Evolutionary conservation across 2,329 filamentous ascomycete species (phyloP).

Genomic region (Venturia pyrina): DNA sequence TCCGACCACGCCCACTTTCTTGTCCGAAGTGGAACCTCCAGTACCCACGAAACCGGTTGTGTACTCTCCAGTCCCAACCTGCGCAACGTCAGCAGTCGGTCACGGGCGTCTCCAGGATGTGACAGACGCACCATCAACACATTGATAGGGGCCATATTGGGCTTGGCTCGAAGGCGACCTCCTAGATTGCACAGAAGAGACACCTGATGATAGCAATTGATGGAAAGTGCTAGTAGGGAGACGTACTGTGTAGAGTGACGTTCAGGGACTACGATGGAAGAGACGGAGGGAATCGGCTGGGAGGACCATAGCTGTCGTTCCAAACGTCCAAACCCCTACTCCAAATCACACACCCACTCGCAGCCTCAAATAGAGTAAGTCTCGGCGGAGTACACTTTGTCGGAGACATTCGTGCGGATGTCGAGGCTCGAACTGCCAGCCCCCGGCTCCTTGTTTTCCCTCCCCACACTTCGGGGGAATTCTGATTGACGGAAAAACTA

Average conservation of each 20-base stretch:
- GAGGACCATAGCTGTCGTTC: neutral
- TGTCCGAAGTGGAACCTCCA: conserved; percentile 77
- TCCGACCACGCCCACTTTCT: conserved; percentile 91
- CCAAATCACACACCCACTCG: neutral
- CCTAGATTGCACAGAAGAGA: neutral
- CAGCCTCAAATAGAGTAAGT: neutral
- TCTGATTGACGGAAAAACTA: neutral
- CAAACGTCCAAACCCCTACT: neutral
- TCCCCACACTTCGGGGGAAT: neutral
- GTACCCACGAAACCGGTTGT: conserved; percentile 88
- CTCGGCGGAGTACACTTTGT: neutral
- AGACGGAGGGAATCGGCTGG: neutral
- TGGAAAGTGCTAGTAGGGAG: neutral
- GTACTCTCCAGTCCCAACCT: conserved; percentile 89
- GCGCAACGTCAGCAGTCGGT: conserved; percentile 13
- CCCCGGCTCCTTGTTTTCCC: neutral
- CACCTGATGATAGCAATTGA: neutral
- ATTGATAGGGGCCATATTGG: conserved; percentile 38
- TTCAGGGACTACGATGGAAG: neutral
- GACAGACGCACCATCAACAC: conserved; percentile 35
- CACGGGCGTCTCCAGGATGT: conserved; percentile 11
- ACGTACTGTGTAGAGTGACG: neutral
- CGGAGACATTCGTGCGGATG: neutral
- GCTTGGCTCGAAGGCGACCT: neutral
- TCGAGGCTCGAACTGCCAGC: neutral